phyloP scores from a whole-genome alignment of 2,329 filamentous ascomycete genomes.

The Amauroascus niger region DNA sequence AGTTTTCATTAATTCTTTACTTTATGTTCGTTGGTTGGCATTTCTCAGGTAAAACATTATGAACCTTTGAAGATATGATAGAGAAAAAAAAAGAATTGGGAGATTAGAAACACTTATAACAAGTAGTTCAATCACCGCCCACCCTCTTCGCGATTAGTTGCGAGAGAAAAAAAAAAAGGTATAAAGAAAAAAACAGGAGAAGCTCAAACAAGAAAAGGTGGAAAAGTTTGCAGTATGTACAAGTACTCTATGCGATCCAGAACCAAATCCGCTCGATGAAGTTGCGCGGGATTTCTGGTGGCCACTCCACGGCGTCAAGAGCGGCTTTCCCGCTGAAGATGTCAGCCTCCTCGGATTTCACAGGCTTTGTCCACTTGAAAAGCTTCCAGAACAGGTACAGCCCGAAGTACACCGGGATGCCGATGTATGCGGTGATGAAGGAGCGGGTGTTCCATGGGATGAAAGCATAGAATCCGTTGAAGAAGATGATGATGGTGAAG shows the following conservation, averaged over 20 bases:
- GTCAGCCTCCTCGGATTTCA: conserved; percentile 19
- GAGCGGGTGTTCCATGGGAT: conserved; percentile 30
- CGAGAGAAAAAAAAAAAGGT: background rate
- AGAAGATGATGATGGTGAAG: conserved; percentile 53
- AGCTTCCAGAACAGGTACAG: conserved; percentile 28
- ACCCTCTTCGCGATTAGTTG: background rate
- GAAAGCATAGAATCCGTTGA: conserved; percentile 49
- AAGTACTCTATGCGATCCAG: conserved; percentile 17
- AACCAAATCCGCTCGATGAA: conserved; percentile 19
- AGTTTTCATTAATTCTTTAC: background rate
- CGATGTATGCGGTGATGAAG: conserved; percentile 43
- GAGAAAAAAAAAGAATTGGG: too few species aligned
- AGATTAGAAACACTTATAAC: too few species aligned
- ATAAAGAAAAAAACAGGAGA: background rate
- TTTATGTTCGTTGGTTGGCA: background rate
- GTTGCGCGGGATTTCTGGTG: conserved; percentile 17
- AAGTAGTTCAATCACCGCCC: background rate
- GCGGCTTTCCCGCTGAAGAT: conserved; percentile 23
- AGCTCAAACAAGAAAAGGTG: background rate
- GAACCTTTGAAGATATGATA: too few species aligned
- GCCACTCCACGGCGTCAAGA: conserved; percentile 22
- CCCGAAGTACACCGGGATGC: conserved; percentile 33
- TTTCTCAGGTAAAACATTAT: too few species aligned
- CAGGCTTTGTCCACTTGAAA: conserved; percentile 19
- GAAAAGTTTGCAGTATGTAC: too few species aligned